Evolutionary conservation across 257 asterid genomes (phyloP), one percentile per base, ranked within the genome.

Genomic region (Linaria vulgaris): DNA sequence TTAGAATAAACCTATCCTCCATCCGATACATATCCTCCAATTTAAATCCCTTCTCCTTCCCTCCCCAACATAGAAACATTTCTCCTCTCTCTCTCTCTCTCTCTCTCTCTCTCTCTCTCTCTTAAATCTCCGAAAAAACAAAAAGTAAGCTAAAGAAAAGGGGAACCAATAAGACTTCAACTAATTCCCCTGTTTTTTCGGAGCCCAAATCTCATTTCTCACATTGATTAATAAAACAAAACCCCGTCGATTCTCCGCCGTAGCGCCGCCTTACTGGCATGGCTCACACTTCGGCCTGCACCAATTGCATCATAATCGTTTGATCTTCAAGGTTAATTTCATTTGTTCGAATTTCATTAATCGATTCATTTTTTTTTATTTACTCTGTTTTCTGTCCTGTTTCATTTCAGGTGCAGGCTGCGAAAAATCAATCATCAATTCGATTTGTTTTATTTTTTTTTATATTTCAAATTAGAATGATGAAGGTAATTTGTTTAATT

Each of bases 111-210:
- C 34, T 27, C 34, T 27, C 34, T 27, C 34, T 27, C 34, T 27
- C 34, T 27, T 6, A 27, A 17, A 17, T 13, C 56, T 63, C 49
- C 19, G 43, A 43, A 21, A 54, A 3, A 4, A 24, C 38, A 59
- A 38, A 6, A 16, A 8, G 24, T 1, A 5, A 24, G 43, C 44
- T 24, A 4, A 52, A 38, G 5, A 15, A 9, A 7, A 60, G 60
- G 66, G 11, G 24, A 48, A n/a, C 69, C 69, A 48, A 30, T 44
- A 44, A 55, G 24, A 20, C 38, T 24, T 14, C 45, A 7, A 51
- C 19, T 13, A 24, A 13, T 4, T 52, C 43, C 56, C 69, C 56
- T 23, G 16, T 19, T 17, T 30, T 50, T 65, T 17, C 67, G 71
- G 64, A 34, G 53, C 53, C 6, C n/a, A 6, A 27, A 38, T 44